Base-by-base conservation (phyloP, 306 rosid genomes). In the Canavalia ensiformis region DNA sequence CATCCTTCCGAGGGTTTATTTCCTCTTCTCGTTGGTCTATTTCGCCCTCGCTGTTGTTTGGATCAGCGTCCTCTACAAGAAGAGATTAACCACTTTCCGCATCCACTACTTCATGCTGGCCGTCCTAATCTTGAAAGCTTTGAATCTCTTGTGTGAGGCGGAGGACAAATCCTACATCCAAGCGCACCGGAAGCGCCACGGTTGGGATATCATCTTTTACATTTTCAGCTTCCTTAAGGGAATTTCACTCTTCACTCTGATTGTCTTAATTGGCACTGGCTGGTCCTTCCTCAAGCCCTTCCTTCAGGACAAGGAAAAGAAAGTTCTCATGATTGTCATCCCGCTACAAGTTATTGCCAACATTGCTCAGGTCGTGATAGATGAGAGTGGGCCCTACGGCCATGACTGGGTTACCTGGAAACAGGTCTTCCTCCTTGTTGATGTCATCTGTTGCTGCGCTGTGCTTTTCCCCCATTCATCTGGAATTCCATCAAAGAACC, bases 401-500 rank as follows among this genome's bases (percentile, higher is more conserved):
- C 89, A 89, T 4, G 98, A 91, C 6, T 92, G 97, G 98, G 66
- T 86, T 28, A 95, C 92, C 4, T 95, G 98, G 98, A 95, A 87
- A 78, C 97, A 95, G 92, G 79, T 95, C 4, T 92, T 95, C 56
- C 71, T 95, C 78, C 97, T 95, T 10, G 98, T 94, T 3, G 98
- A 95, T 69, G 98, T 95, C 4, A 84, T 95, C 4, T 95, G 98
- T 52, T 95, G 98, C 80, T 95, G 98, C 33, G 98, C 98, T 0
- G 97, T 95, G 37, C 75, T 95, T 74, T 95, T 95, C 81, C 98
- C 98, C 98, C 2, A 95, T 95, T 54, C n/a, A 97, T 95, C 4
- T 95, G 98, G 98, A n/a, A n/a, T n/a, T 95, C 98, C 2, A 95
- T 95, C 68, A 95, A 95, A 95, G 90, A 95, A 95, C 83, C 89